A percentile compares a stretch with the other conserved stretches of the same genome.
phyloP scores from a whole-genome alignment of 2,329 filamentous ascomycete species.

The Colletotrichum shisoi region DNA sequence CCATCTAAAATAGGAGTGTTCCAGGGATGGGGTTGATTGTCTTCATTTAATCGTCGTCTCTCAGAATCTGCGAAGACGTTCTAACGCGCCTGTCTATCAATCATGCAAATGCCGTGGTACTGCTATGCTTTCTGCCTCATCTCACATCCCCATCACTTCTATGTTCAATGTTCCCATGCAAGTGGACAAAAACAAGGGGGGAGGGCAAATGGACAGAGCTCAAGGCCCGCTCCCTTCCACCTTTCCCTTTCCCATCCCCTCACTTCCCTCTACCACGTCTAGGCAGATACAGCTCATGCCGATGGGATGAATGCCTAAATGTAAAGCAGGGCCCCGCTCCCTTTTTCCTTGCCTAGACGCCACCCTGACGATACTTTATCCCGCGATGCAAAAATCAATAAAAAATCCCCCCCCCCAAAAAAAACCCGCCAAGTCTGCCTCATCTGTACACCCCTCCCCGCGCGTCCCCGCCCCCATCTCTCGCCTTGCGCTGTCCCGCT shows the following conservation, averaged over 20 bases:
- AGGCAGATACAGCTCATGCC: background rate
- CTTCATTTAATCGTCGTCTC: background rate
- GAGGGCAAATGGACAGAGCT: background rate
- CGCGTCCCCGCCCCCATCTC: background rate
- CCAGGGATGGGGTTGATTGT: no score
- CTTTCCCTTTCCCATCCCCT: background rate
- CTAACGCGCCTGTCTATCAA: background rate
- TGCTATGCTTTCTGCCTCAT: background rate
- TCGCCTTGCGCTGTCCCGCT: background rate
- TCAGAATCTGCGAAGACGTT: background rate
- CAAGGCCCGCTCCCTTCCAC: background rate
- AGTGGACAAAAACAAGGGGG: background rate
- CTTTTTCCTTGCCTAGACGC: slow-evolving; percentile 24
- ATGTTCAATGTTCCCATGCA: background rate
- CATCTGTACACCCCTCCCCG: background rate
- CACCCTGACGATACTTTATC: slow-evolving; percentile 10
- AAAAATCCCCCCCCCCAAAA: no score
- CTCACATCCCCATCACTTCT: background rate
- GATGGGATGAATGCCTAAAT: background rate
- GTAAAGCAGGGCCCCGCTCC: background rate
- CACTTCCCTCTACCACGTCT: background rate
- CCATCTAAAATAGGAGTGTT: background rate
- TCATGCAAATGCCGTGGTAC: slow-evolving; percentile 5
- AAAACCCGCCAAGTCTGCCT: background rate
- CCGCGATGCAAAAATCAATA: background rate